Evolutionary conservation across 192 early-diverging fungal genomes (phyloP).

Genomic region (Entomortierella parvispora): DNA sequence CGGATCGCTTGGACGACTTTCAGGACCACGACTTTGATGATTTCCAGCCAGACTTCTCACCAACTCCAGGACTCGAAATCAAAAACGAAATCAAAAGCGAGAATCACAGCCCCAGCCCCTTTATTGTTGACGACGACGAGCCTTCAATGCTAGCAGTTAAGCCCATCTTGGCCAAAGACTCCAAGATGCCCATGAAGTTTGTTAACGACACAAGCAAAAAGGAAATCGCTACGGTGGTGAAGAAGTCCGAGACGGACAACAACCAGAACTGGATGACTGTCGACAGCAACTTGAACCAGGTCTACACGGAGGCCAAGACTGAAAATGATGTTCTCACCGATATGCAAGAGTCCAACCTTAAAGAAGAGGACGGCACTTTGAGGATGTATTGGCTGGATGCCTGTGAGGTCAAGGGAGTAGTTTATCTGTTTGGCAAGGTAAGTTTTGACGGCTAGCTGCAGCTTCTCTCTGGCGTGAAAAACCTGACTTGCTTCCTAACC

Average conservation of each 20-base stretch:
- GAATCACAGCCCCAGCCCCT: constrained; percentile 19
- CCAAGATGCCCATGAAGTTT: constrained; percentile 8
- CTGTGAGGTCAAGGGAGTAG: constrained; percentile 78
- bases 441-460: background rate
- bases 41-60: background rate
- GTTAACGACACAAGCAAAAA: constrained; percentile 22
- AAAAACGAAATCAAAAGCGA: constrained; percentile 39
- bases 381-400: constrained; percentile 95
- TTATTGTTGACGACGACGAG: constrained; percentile 23
- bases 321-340: constrained; percentile 2
- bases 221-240: constrained; percentile 36
- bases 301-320: constrained; percentile 8
- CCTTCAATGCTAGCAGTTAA: constrained; percentile 3
- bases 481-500: too few species aligned
- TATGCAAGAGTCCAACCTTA: constrained; percentile 21
- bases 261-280: constrained; percentile 35
- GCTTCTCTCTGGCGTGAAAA: too few species aligned
- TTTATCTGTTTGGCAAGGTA: constrained; percentile 96
- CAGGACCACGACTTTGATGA: constrained; percentile 17
- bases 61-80: constrained; percentile 8
- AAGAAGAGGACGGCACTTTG: constrained; percentile 65
- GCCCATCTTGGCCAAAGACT: constrained; percentile 10
- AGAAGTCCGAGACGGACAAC: constrained; percentile 22
- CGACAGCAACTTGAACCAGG: constrained; percentile 20
- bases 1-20: constrained; percentile 4